Conservation (phyloP, 1,284 basidiomycete species). For the Sparassis latifolia region DNA sequence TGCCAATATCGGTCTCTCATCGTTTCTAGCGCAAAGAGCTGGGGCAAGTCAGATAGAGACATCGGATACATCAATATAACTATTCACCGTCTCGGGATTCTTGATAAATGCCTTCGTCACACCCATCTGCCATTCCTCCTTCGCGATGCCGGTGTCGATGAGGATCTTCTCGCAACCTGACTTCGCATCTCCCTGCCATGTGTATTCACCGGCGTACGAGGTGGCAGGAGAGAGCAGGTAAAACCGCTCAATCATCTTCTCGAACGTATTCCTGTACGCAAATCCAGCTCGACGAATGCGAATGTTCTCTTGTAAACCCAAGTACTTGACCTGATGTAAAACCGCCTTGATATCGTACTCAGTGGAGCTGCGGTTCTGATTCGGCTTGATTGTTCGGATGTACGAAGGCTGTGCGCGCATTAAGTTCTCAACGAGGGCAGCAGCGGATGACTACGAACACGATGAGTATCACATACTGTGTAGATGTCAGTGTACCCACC, state of each 20-base stretch:
- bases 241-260: conserved; percentile 98
- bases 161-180: conserved; percentile 93
- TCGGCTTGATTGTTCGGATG: conserved; percentile 99
- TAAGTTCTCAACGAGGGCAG: conserved; percentile 91
- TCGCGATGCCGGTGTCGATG: conserved; percentile 90
- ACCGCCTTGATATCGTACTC: conserved; percentile 96
- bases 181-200: conserved; percentile 87
- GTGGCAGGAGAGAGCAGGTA: conserved; percentile 93
- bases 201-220: conserved; percentile 98
- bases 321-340: conserved; percentile 98
- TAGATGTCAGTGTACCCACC: conserved; percentile 32
- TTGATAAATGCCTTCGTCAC: conserved; percentile 99
- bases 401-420: conserved; percentile 97
- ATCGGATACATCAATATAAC: background rate
- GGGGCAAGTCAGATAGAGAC: background rate
- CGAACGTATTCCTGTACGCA: conserved; percentile 95
- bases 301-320: conserved; percentile 98
- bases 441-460: conserved; percentile 66
- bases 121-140: conserved; percentile 99
- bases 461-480: conserved; percentile 2
- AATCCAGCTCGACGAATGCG: conserved; percentile 96
- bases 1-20: conserved; percentile 99
- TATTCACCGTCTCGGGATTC: conserved; percentile 90
- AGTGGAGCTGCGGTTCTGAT: conserved; percentile 88
- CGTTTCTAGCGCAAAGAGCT: conserved; percentile 97